A percentile compares a stretch with the other conserved stretches of the same genome.
These are phyloP conservation scores for Verbena officinalis DNA, from an alignment of 257 asterid species.

Conservation along the genomic window DNA sequence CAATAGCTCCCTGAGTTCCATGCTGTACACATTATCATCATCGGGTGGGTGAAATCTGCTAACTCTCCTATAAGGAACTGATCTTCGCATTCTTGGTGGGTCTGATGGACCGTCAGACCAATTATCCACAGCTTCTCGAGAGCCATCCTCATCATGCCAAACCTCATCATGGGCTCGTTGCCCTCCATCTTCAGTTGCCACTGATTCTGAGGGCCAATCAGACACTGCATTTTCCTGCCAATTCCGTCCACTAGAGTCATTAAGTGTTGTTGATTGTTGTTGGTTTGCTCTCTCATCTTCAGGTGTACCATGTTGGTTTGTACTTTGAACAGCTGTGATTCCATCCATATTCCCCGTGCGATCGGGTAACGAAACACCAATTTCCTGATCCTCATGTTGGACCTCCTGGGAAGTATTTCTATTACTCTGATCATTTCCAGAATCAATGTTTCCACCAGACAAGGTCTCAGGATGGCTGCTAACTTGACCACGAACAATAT, in stretches of 20 bases:
- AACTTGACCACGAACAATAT: constrained; percentile 71
- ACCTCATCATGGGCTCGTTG: constrained; percentile 47
- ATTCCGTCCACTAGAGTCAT: constrained; percentile 43
- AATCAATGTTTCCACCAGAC: constrained; percentile 42
- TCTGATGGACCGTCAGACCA: constrained; percentile 77
- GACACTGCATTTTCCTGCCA: constrained; percentile 50
- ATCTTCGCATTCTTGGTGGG: constrained; percentile 75
- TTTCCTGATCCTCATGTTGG: constrained; percentile 58
- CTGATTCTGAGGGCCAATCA: constrained; percentile 52
- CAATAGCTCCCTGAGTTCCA: constrained; percentile 96
- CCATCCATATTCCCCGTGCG: constrained; percentile 40
- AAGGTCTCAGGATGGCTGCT: constrained; percentile 65
- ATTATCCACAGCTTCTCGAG: constrained; percentile 64
- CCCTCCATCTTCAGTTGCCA: constrained; percentile 46
- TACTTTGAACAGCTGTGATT: constrained; percentile 45
- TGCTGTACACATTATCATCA: constrained; percentile 91
- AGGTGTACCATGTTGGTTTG: constrained; percentile 40
- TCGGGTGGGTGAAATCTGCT: constrained; percentile 89
- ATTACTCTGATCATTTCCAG: constrained; percentile 50
- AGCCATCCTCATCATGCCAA: constrained; percentile 63
- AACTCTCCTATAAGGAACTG: constrained; percentile 56
- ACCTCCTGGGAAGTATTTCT: constrained; percentile 51
- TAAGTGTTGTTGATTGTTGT: constrained; percentile 38
- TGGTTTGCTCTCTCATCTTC: constrained; percentile 47
- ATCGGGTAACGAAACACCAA: constrained; percentile 42